These are phyloP conservation scores for Candida coquimbonensis DNA, from an alignment of 805 yeast species.

Conservation along the genomic window DNA sequence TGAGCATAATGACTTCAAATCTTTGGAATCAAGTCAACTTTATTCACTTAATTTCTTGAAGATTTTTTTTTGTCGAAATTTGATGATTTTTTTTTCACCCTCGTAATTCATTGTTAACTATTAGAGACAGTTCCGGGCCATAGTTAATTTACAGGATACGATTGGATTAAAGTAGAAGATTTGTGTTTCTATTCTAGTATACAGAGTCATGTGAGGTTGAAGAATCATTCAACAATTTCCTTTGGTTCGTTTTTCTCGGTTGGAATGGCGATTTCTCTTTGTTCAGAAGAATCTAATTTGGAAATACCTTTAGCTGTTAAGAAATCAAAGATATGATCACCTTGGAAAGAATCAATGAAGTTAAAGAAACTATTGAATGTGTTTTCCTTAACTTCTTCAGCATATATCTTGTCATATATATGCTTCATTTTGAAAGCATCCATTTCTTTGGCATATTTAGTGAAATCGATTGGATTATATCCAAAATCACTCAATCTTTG, in stretches of 20 bases:
- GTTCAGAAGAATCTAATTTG: constrained; percentile 11
- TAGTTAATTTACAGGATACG: too few relatives aligned
- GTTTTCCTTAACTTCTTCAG: constrained; percentile 82
- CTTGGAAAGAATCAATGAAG: constrained; percentile 77
- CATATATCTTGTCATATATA: constrained; percentile 88
- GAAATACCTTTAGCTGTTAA: constrained; percentile 36
- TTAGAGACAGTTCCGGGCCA: background rate
- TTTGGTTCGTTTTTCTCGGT: constrained; percentile 11
- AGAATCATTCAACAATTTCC: background rate
- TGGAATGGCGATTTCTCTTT: constrained; percentile 19
- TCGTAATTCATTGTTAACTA: background rate
- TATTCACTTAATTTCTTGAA: too few relatives aligned
- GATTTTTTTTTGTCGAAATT: too few relatives aligned
- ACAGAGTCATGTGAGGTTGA: background rate
- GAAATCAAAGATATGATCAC: constrained; percentile 41
- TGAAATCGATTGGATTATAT: constrained; percentile 66
- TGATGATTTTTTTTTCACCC: background rate
- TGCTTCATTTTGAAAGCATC: constrained; percentile 79
- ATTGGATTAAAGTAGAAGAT: too few relatives aligned
- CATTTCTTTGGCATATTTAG: constrained; percentile 60
- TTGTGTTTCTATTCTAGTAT: background rate
- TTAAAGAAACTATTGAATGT: constrained; percentile 87
- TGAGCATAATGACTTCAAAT: constrained; percentile 3
- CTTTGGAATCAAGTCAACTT: too few relatives aligned
- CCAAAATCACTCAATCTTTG: constrained; percentile 65